Evolutionary conservation across 2,329 filamentous ascomycete species (phyloP).

Genomic region (Penicillium sp.): DNA sequence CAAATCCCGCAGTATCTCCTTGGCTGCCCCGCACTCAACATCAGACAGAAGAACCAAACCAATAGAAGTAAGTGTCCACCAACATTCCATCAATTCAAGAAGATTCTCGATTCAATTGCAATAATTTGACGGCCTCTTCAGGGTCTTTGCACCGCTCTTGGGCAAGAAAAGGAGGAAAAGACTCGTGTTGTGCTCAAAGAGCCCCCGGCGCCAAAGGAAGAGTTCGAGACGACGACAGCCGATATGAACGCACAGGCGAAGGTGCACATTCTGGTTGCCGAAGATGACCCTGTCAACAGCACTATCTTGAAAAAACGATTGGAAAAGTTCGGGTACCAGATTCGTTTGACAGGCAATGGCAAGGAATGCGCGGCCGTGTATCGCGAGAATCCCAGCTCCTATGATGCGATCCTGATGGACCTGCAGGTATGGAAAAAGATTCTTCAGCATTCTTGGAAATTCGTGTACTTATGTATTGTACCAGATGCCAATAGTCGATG

Average conservation of each 20-base stretch:
- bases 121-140: neutral
- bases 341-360: slow-evolving; percentile 76
- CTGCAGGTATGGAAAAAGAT: slow-evolving; percentile 70
- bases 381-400: slow-evolving; percentile 63
- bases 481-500: slow-evolving; percentile 91
- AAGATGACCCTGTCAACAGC: slow-evolving; percentile 87
- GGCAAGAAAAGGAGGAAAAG: neutral
- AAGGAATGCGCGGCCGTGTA: slow-evolving; percentile 79
- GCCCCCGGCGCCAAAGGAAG: neutral
- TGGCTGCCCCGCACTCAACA: slow-evolving; percentile 9
- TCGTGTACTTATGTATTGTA: neutral
- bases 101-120: too few relatives aligned
- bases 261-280: slow-evolving; percentile 70
- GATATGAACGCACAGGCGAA: neutral
- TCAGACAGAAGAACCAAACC: slow-evolving; percentile 5
- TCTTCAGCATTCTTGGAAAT: slow-evolving; percentile 12
- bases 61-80: neutral
- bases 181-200: neutral
- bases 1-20: slow-evolving; percentile 18
- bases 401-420: slow-evolving; percentile 87
- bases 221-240: neutral
- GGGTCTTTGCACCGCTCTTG: neutral
- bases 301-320: slow-evolving; percentile 78
- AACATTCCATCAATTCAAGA: neutral
- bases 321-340: slow-evolving; percentile 73